Percentiles rank a stretch among this genome's conserved stretches.
Evolutionary conservation across 2,329 filamentous ascomycete genomes (phyloP).

Genomic region (Talaromyces albobiverticillius): DNA sequence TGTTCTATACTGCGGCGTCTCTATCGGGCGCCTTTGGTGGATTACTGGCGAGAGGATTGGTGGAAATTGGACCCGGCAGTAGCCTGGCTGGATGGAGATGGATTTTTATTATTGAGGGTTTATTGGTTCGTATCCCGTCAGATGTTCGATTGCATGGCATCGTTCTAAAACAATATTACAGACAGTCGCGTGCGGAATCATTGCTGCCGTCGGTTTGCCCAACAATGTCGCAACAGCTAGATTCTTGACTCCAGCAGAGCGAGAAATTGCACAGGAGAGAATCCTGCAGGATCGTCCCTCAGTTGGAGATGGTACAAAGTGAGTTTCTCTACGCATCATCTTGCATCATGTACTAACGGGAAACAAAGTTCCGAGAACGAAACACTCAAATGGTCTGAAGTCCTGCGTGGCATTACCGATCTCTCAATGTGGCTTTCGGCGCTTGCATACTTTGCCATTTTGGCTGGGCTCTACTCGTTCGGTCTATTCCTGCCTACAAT

Average conservation of each 20-base stretch:
- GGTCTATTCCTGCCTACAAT: slow-evolving; percentile 66
- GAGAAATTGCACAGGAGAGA: slow-evolving; percentile 47
- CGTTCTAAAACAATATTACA: slow-evolving; percentile 21
- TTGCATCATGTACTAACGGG: background rate
- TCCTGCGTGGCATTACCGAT: slow-evolving; percentile 59
- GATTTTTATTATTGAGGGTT: slow-evolving; percentile 62
- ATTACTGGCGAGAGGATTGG: slow-evolving; percentile 59
- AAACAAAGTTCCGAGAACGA: slow-evolving; percentile 36
- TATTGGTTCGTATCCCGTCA: slow-evolving; percentile 24
- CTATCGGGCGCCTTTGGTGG: slow-evolving; percentile 64
- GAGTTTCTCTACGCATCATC: slow-evolving; percentile 13
- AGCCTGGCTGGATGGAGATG: slow-evolving; percentile 59
- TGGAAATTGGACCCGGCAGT: slow-evolving; percentile 56
- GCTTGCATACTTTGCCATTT: slow-evolving; percentile 59
- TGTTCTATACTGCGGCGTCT: slow-evolving; percentile 67
- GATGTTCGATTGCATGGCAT: background rate
- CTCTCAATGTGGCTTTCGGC: slow-evolving; percentile 63
- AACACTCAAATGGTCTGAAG: slow-evolving; percentile 60
- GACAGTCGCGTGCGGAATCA: slow-evolving; percentile 54
- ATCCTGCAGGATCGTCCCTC: slow-evolving; percentile 39
- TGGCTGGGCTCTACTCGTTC: slow-evolving; percentile 60
- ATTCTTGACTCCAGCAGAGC: slow-evolving; percentile 55
- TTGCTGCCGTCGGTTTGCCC: slow-evolving; percentile 55
- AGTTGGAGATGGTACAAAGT: slow-evolving; percentile 18
- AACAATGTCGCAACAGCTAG: slow-evolving; percentile 54